Evolutionary conservation across 2,329 filamentous ascomycete species (phyloP).

Genomic region (Ceratocystis variospora): DNA sequence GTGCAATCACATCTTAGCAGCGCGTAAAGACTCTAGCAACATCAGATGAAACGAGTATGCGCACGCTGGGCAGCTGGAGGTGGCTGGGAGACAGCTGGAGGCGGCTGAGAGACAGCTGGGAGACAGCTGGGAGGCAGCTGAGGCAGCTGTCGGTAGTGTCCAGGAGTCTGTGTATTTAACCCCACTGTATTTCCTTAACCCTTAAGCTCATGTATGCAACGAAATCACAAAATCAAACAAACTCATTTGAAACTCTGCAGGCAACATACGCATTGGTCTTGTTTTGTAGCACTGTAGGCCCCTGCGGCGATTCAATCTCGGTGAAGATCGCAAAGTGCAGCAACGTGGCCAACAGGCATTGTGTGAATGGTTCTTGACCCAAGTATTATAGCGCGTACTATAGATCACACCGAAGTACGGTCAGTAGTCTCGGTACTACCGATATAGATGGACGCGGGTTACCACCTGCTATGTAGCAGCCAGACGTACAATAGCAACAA

Average conservation of each 20-base stretch:
- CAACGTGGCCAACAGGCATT: neutral
- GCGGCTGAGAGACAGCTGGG: neutral
- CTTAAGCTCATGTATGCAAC: neutral
- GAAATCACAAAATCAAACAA: too few relatives aligned
- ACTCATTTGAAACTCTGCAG: too few relatives aligned
- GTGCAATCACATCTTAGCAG: neutral
- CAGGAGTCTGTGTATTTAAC: neutral
- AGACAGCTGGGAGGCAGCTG: neutral
- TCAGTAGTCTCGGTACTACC: neutral
- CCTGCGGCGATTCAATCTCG: neutral
- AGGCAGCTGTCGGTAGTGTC: neutral
- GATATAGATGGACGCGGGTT: neutral
- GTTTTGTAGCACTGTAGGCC: neutral
- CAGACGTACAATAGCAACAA: neutral
- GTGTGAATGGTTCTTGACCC: neutral
- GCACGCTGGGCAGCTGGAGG: neutral
- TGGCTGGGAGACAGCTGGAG: neutral
- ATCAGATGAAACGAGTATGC: neutral
- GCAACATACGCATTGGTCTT: neutral
- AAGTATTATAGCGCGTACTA: neutral
- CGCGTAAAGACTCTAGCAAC: neutral
- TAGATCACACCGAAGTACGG: conserved; percentile 3
- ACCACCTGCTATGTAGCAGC: neutral
- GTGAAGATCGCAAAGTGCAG: neutral
- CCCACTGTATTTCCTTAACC: neutral